Conservation (phyloP, 805 yeast species). For the Ogataea nakhonphanomensis region DNA sequence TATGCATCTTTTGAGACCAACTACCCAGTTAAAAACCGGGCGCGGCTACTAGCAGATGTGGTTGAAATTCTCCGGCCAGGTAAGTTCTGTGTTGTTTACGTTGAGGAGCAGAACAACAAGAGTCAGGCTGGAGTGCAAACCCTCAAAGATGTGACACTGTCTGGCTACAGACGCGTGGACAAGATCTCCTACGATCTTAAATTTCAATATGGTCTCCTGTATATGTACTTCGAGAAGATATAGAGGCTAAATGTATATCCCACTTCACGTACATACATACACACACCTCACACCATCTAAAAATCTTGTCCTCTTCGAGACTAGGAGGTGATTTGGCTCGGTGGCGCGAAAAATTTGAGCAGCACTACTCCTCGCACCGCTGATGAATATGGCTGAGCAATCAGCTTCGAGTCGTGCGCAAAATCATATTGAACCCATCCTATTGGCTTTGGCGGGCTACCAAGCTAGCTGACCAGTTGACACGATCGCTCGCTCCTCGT, state of each 20-base stretch:
- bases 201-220: constrained; percentile 65
- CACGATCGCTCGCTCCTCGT: background rate
- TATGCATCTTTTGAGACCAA: constrained; percentile 95
- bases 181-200: constrained; percentile 70
- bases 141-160: constrained; percentile 34
- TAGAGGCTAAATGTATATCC: constrained; percentile 1
- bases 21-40: constrained; percentile 51
- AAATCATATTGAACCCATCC: background rate
- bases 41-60: constrained; percentile 57
- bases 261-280: too few relatives aligned
- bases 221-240: constrained; percentile 55
- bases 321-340: background rate
- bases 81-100: constrained; percentile 52
- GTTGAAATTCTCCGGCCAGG: constrained; percentile 69
- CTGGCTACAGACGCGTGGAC: constrained; percentile 60
- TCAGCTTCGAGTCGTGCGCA: constrained; percentile 10
- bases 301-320: too few relatives aligned
- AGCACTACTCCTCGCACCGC: constrained; percentile 9
- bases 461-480: background rate
- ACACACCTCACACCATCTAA: too few relatives aligned
- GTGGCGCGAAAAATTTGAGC: background rate
- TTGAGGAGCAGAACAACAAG: constrained; percentile 31
- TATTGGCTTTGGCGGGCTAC: background rate
- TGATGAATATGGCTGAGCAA: background rate
- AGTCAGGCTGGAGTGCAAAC: constrained; percentile 21